A percentile compares a stretch with the other conserved stretches of the same genome.
Conservation (phyloP, 306 rosid species). For the Rubus parviflorus region DNA sequence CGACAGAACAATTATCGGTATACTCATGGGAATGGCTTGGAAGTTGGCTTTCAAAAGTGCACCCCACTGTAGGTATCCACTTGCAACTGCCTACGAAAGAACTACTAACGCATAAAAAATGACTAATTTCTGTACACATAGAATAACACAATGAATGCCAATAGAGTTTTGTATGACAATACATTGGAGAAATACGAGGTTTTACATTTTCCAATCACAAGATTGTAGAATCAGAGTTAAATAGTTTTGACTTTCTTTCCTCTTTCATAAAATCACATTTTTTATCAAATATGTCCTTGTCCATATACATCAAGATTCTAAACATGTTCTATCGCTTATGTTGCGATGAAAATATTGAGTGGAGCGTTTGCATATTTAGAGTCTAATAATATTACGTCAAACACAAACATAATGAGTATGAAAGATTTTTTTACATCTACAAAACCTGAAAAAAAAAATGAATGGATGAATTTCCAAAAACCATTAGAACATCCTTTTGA, state of each 20-base stretch:
- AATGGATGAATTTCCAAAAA: too few relatives aligned
- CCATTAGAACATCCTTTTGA: background rate
- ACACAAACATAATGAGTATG: background rate
- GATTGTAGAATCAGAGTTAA: background rate
- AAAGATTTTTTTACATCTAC: background rate
- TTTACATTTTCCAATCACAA: background rate
- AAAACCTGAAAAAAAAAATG: too few relatives aligned
- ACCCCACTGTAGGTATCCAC: conserved; percentile 72
- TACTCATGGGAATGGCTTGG: conserved; percentile 80
- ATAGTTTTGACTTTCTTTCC: background rate
- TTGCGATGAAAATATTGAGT: too few relatives aligned
- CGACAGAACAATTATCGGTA: conserved; percentile 78
- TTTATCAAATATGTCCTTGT: background rate
- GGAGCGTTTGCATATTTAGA: background rate
- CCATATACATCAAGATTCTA: background rate
- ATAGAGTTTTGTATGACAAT: background rate
- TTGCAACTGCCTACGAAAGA: conserved; percentile 61
- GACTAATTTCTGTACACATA: background rate
- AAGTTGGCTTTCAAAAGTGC: conserved; percentile 77
- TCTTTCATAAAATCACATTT: background rate
- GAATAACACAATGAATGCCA: background rate
- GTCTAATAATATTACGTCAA: background rate
- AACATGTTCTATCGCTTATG: background rate
- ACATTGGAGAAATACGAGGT: background rate
- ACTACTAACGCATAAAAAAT: background rate